Base-by-base conservation (phyloP, 352 stramenopile species). In the Halophytophthora polymorphica region DNA sequence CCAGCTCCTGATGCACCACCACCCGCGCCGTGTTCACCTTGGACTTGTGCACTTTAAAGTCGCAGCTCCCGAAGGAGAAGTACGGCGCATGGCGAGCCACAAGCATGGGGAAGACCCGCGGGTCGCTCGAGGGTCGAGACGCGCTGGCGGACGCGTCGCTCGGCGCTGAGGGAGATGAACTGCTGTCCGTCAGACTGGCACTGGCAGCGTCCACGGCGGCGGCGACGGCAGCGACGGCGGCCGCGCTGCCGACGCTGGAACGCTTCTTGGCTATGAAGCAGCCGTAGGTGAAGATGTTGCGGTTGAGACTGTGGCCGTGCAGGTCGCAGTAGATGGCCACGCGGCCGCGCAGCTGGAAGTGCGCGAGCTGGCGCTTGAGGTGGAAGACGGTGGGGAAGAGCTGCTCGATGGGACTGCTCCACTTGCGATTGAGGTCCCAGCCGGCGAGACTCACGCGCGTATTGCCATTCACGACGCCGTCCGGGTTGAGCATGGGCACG, bases 391-490 rank as follows among this genome's bases (percentile, higher is more conserved):
- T 91, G 5, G 82, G 84, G 23, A 93, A 92, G 10, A 91, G 58
- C 54, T 90, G 86, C 49, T 90, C 82, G 13, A 92, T 69, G 1
- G 77, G 82, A 14, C 55, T 79, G n/a, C 69, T 66, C 82, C 82
- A 92, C 53, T 92, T 92, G 36, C 82, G 82, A 37, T 92, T 92
- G 11, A 92, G 65, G 39, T 92, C 82, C 77, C 77, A 90, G 1
- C 78, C 90, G 0, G 89, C 81, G 14, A 97, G 69, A 40, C 74
- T 93, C 12, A 90, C 84, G 17, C 90, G 84, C 38, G 91, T 94
- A 54, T 97, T 97, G 51, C 90, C 90, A 40, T 96, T 89, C 35
- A 97, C 85, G 35, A 97, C 90, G 18, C 90, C 90, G 54, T 97
- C 90, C 0, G 86, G 86, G 40, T 97, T 97, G 34, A 97, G 80